Evolutionary conservation across 441 rosid genomes (phyloP).

Genomic region (Gossypium davidsonii): DNA sequence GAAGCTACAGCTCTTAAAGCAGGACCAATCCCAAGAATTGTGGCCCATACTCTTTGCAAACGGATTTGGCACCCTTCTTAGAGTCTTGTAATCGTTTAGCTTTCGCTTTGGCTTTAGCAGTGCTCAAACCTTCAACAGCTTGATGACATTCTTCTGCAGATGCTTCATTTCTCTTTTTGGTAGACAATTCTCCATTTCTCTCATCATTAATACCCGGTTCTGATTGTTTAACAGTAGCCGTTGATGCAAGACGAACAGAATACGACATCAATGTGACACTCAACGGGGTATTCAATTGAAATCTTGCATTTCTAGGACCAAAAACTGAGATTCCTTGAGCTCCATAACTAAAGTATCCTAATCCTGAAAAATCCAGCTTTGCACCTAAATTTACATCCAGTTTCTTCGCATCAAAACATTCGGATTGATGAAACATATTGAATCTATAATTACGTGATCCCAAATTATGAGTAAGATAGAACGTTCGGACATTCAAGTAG

Average conservation of each 20-base stretch:
- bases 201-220: slow-evolving; percentile 30
- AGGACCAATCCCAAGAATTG: slow-evolving; percentile 78
- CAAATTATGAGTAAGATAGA: slow-evolving; percentile 22
- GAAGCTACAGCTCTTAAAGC: slow-evolving; percentile 85
- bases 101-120: slow-evolving; percentile 82
- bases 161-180: slow-evolving; percentile 64
- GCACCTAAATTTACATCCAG: slow-evolving; percentile 14
- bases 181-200: slow-evolving; percentile 35
- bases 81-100: slow-evolving; percentile 65
- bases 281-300: slow-evolving; percentile 29
- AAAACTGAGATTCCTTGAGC: slow-evolving; percentile 30
- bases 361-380: slow-evolving; percentile 26
- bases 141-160: slow-evolving; percentile 96
- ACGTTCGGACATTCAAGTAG: slow-evolving; percentile 35
- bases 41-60: slow-evolving; percentile 54
- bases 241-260: slow-evolving; percentile 37
- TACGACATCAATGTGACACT: slow-evolving; percentile 29
- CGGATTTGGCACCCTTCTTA: slow-evolving; percentile 44
- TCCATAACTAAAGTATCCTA: slow-evolving; percentile 21
- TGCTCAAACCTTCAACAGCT: slow-evolving; percentile 84
- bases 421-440: slow-evolving; percentile 9
- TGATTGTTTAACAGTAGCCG: slow-evolving; percentile 53
- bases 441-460: slow-evolving; percentile 29
- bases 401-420: slow-evolving; percentile 22
- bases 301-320: slow-evolving; percentile 26